These are phyloP conservation scores for Vitis labrusca DNA, from an alignment of 164 flowering plant species.

Conservation along the genomic window DNA sequence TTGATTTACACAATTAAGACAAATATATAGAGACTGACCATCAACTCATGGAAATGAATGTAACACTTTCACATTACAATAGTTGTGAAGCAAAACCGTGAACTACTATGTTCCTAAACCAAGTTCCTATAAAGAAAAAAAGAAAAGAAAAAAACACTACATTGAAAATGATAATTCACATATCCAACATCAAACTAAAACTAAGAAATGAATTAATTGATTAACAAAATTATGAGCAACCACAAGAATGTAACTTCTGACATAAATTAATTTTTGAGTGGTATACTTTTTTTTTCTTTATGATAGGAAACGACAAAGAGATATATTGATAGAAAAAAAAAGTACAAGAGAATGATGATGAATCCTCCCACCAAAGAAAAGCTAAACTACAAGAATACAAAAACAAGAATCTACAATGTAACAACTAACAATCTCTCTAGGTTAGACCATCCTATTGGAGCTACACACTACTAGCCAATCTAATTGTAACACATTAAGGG, in stretches of 20 bases:
- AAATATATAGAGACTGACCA: conserved; percentile 31
- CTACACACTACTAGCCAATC: no score
- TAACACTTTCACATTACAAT: conserved; percentile 91
- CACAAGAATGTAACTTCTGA: conserved; percentile 45
- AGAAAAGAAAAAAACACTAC: neutral
- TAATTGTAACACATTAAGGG: no score
- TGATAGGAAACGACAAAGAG: no score
- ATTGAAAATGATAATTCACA: neutral
- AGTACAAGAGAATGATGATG: no score
- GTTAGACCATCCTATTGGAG: no score
- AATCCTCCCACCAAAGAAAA: no score
- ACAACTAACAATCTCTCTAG: no score
- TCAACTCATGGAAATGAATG: conserved; percentile 75
- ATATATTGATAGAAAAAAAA: no score
- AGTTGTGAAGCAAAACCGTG: conserved; percentile 85
- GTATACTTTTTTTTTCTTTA: no score
- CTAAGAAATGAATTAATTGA: conserved; percentile 31
- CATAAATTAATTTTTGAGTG: no score
- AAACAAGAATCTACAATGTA: no score
- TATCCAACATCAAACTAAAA: neutral
- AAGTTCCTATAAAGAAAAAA: conserved; percentile 18
- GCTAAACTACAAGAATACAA: no score
- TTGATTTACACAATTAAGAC: conserved; percentile 75
- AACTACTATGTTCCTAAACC: conserved; percentile 88
- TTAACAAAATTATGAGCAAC: conserved; percentile 98